A percentile compares a stretch with the other conserved stretches of the same genome.
These are phyloP conservation scores for Diaporthe longicolla DNA, from an alignment of 2,329 filamentous ascomycete genomes.

Conservation along the genomic window DNA sequence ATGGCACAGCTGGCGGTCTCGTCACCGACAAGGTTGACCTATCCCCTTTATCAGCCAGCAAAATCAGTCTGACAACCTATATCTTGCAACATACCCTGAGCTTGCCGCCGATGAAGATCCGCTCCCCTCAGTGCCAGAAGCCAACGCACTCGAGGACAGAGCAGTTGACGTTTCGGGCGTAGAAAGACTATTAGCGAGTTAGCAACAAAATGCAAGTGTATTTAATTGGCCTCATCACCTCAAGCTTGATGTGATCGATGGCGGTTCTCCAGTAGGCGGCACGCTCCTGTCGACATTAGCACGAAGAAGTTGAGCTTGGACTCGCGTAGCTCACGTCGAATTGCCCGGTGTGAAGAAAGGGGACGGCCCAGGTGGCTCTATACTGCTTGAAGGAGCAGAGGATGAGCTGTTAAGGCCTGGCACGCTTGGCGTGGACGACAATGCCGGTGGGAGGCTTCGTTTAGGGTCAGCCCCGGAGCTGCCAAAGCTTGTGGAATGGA, in stretches of 20 bases:
- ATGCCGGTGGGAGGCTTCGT: slow-evolving; percentile 8
- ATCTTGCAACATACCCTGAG: slow-evolving; percentile 18
- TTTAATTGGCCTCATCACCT: background rate
- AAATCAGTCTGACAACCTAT: background rate
- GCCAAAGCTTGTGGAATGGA: background rate
- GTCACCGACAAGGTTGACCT: background rate
- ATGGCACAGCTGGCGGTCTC: background rate
- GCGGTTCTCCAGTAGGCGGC: background rate
- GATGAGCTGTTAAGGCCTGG: slow-evolving; percentile 18
- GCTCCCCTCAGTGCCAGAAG: slow-evolving; percentile 13
- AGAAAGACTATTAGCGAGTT: slow-evolving; percentile 1
- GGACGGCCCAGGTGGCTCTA: background rate
- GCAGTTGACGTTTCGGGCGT: background rate
- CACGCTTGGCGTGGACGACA: background rate
- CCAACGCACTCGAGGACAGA: background rate
- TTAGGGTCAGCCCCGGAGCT: background rate
- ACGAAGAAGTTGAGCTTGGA: background rate
- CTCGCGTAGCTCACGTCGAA: slow-evolving; percentile 26
- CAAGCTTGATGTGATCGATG: slow-evolving; percentile 8
- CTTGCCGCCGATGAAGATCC: slow-evolving; percentile 1
- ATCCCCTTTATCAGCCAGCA: background rate
- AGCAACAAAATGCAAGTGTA: background rate
- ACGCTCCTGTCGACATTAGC: slow-evolving; percentile 16
- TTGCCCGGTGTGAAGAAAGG: slow-evolving; percentile 26
- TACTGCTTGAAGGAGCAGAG: background rate